Percentiles rank a stretch among this genome's conserved stretches.
phyloP scores from a whole-genome alignment of 2,329 filamentous ascomycete genomes.

The Diaporthe batatas region DNA sequence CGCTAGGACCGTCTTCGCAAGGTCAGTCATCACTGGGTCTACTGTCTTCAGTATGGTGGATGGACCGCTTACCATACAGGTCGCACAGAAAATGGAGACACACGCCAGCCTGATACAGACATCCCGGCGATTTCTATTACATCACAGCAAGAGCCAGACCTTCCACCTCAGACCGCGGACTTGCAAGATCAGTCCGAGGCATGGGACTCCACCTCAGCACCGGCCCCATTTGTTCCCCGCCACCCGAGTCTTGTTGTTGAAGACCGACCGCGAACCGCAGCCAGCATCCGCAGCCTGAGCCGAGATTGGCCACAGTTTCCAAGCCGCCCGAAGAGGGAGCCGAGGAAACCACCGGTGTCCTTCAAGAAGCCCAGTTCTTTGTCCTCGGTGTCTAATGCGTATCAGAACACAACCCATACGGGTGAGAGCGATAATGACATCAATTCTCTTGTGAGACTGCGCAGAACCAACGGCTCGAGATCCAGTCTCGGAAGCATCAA shows the following conservation, averaged over 20 bases:
- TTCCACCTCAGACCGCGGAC: constrained; percentile 43
- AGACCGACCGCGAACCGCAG: constrained; percentile 55
- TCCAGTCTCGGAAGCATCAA: constrained; percentile 23
- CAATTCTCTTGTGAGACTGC: constrained; percentile 10
- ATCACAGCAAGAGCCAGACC: not conserved
- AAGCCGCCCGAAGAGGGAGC: constrained; percentile 29
- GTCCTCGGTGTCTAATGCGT: constrained; percentile 35
- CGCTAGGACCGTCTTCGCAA: not conserved
- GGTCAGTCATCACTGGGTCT: constrained; percentile 10
- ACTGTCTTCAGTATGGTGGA: not conserved
- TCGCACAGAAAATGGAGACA: not conserved
- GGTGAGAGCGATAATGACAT: not conserved
- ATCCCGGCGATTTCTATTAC: not conserved
- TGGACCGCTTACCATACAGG: constrained; percentile 4
- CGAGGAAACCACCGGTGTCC: constrained; percentile 42
- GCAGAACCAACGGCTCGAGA: constrained; percentile 33
- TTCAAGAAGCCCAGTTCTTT: constrained; percentile 40
- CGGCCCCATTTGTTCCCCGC: constrained; percentile 50
- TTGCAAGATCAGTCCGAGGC: constrained; percentile 37
- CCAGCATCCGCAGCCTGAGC: constrained; percentile 25
- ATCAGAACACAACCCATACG: not conserved
- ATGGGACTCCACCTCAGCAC: constrained; percentile 49
- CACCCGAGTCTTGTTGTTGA: constrained; percentile 43
- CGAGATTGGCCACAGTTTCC: constrained; percentile 27
- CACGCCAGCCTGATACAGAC: constrained; percentile 46